Evolutionary conservation across 2,329 filamentous ascomycete species (phyloP).

Genomic region (Hypoxylon sp.): DNA sequence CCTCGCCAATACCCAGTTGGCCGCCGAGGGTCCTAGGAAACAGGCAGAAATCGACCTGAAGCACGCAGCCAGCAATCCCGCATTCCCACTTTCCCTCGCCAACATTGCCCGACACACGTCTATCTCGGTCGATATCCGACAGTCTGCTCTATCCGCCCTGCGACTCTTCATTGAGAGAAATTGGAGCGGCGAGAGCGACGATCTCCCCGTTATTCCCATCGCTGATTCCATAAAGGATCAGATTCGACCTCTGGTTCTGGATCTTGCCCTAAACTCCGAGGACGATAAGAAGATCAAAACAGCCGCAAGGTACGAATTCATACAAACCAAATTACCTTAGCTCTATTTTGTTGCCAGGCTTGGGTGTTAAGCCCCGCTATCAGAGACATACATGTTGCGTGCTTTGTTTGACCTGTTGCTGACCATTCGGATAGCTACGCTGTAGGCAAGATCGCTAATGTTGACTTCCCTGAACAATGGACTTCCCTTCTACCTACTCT

Average conservation of each 20-base stretch:
- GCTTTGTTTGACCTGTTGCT: constrained; percentile 15
- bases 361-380: background rate
- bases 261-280: constrained; percentile 80
- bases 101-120: constrained; percentile 84
- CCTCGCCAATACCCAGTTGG: constrained; percentile 86
- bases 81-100: constrained; percentile 84
- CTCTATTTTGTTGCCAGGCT: constrained; percentile 3
- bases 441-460: constrained; percentile 93
- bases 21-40: constrained; percentile 82
- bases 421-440: constrained; percentile 65
- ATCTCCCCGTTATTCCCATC: constrained; percentile 75
- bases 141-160: constrained; percentile 84
- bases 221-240: constrained; percentile 80
- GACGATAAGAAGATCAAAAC: constrained; percentile 89
- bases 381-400: background rate
- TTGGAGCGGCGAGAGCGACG: constrained; percentile 84
- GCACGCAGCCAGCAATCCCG: constrained; percentile 75
- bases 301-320: constrained; percentile 78
- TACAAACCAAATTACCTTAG: background rate
- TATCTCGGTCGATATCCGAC: constrained; percentile 81
- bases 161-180: constrained; percentile 87
- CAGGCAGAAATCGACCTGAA: constrained; percentile 88
- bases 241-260: constrained; percentile 80
- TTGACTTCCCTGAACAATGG: constrained; percentile 96
- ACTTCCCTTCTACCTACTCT: constrained; percentile 87